A percentile compares a stretch with the other conserved stretches of the same genome.
These are phyloP conservation scores for Wickerhamiella lipophila DNA, from an alignment of 805 yeast species.

Conservation along the genomic window DNA sequence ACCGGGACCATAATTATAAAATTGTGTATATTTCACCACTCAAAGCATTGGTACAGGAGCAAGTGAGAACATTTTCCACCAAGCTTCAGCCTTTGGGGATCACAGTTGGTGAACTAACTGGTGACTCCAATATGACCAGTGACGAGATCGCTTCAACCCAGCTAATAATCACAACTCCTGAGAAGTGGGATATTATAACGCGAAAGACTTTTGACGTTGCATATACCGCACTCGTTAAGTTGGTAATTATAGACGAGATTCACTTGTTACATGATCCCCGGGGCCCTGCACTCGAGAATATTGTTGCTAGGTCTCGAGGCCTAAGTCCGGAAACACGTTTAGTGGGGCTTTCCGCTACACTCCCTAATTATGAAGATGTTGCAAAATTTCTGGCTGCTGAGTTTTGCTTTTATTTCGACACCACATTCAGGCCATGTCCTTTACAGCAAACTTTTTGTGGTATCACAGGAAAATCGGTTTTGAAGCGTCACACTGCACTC, in stretches of 20 bases:
- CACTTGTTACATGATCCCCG: constrained; percentile 87
- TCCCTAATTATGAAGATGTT: constrained; percentile 81
- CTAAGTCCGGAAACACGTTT: constrained; percentile 40
- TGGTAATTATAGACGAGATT: constrained; percentile 80
- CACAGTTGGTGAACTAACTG: constrained; percentile 75
- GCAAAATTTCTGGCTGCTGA: constrained; percentile 63
- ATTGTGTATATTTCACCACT: constrained; percentile 85
- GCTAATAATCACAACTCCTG: constrained; percentile 84
- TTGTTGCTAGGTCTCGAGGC: constrained; percentile 62
- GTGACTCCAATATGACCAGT: constrained; percentile 68
- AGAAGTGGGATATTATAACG: constrained; percentile 93
- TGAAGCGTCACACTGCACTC: constrained; percentile 69
- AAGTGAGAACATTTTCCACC: constrained; percentile 71
- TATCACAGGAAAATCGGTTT: constrained; percentile 66
- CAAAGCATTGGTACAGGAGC: constrained; percentile 92
- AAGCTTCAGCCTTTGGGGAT: constrained; percentile 53
- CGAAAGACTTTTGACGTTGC: constrained; percentile 62
- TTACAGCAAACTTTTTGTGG: constrained; percentile 80
- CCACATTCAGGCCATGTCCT: constrained; percentile 85
- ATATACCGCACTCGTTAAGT: constrained; percentile 48
- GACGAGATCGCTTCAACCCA: constrained; percentile 70
- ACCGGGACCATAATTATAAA: constrained; percentile 44
- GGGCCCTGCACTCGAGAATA: constrained; percentile 87
- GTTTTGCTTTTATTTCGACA: constrained; percentile 58
- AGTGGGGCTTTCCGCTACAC: constrained; percentile 82